A percentile compares a stretch with the other conserved stretches of the same genome.
Conservation (phyloP, 306 rosid genomes). For the Elaeagnus macrophylla region DNA sequence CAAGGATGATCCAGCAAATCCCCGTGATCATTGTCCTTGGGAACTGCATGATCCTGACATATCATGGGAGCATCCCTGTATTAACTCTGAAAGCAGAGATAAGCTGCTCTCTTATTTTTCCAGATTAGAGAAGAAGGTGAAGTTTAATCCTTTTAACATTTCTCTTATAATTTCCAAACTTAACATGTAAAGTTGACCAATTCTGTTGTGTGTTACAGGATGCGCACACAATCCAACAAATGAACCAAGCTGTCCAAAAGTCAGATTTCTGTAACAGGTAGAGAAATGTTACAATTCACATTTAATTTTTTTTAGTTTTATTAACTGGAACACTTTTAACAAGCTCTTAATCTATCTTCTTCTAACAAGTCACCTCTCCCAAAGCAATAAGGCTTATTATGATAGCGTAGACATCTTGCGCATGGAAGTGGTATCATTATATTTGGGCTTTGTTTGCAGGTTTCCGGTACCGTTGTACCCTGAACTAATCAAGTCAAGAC, state of each 20-base stretch:
- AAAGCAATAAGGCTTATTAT: background rate
- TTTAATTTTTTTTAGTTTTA: background rate
- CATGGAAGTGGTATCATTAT: background rate
- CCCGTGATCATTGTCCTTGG: constrained; percentile 74
- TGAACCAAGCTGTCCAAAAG: constrained; percentile 48
- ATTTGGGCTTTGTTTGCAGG: constrained; percentile 59
- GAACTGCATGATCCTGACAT: constrained; percentile 51
- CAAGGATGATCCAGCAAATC: constrained; percentile 32
- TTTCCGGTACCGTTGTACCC: constrained; percentile 56
- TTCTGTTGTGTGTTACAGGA: constrained; percentile 55
- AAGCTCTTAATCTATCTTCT: background rate
- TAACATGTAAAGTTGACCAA: constrained; percentile 4
- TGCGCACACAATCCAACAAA: constrained; percentile 30
- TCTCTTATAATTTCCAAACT: background rate
- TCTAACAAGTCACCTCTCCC: too few relatives aligned
- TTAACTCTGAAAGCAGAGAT: constrained; percentile 52
- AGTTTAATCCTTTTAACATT: background rate
- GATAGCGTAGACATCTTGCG: too few relatives aligned
- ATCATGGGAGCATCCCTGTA: constrained; percentile 45
- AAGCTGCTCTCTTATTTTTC: constrained; percentile 47
- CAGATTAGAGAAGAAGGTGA: constrained; percentile 41
- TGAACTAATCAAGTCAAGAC: constrained; percentile 49
- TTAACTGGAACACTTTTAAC: background rate
- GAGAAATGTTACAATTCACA: background rate
- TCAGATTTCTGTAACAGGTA: constrained; percentile 68